These are phyloP conservation scores for Nitzschia sp. DNA, from an alignment of 108 stramenopile genomes.

Conservation along the genomic window DNA sequence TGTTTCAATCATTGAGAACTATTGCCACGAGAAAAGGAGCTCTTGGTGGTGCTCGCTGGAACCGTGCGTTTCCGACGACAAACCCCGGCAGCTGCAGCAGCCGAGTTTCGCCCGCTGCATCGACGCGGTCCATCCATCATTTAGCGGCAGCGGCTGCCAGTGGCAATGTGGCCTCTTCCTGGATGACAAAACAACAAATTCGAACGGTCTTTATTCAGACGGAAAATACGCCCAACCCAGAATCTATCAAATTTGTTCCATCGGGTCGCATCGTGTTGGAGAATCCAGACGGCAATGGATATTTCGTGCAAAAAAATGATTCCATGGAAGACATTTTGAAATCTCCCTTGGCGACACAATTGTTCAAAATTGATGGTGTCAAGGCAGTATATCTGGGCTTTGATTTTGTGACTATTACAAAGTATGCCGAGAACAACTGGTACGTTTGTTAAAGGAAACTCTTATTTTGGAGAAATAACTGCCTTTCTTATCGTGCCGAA, in stretches of 20 bases:
- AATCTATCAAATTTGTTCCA: constrained; percentile 96
- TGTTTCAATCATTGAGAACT: not conserved
- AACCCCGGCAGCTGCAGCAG: too few species aligned
- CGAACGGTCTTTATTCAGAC: constrained; percentile 96
- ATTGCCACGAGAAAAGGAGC: not conserved
- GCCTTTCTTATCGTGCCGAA: too few species aligned
- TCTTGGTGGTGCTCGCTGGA: not conserved
- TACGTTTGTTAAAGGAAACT: too few species aligned
- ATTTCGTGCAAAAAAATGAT: constrained; percentile 56
- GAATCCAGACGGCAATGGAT: constrained; percentile 40
- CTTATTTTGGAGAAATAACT: too few species aligned
- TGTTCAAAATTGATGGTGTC: constrained; percentile 90
- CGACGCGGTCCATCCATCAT: not conserved
- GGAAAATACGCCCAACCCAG: constrained; percentile 96
- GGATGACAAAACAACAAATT: constrained; percentile 5
- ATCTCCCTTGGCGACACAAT: constrained; percentile 79
- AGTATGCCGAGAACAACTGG: constrained; percentile 87
- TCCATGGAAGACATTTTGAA: constrained; percentile 74
- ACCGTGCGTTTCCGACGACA: too few species aligned
- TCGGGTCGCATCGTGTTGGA: constrained; percentile 49
- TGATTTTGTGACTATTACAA: constrained; percentile 98
- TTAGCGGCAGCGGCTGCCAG: not conserved
- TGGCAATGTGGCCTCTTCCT: not conserved
- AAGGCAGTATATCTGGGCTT: constrained; percentile 90
- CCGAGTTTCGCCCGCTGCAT: not conserved